These are phyloP conservation scores for Claviceps sp. DNA, from an alignment of 2,329 filamentous ascomycete genomes.

Conservation along the genomic window DNA sequence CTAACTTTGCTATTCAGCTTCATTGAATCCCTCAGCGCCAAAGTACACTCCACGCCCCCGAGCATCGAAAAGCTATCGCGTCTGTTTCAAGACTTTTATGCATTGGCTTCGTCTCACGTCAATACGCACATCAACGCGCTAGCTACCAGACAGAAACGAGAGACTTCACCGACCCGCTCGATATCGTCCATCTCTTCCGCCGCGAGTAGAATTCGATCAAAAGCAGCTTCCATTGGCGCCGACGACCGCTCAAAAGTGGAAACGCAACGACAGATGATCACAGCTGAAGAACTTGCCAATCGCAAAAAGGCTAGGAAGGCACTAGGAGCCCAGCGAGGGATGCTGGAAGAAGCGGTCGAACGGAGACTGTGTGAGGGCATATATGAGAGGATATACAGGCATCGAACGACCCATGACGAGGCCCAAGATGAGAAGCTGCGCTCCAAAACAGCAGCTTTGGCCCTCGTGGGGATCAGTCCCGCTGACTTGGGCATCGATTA, in stretches of 20 bases:
- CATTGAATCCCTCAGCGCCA: slow-evolving; percentile 77
- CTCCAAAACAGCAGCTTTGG: slow-evolving; percentile 82
- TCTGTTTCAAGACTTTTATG: slow-evolving; percentile 94
- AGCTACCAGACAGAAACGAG: slow-evolving; percentile 59
- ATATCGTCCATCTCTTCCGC: slow-evolving; percentile 42
- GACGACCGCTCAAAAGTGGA: slow-evolving; percentile 38
- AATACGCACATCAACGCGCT: slow-evolving; percentile 75
- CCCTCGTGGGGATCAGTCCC: slow-evolving; percentile 81
- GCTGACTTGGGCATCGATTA: slow-evolving; percentile 72
- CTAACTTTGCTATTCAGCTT: slow-evolving; percentile 43
- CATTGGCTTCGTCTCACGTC: slow-evolving; percentile 66
- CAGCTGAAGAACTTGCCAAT: slow-evolving; percentile 68
- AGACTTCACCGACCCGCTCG: slow-evolving; percentile 42
- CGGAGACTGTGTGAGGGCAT: slow-evolving; percentile 71
- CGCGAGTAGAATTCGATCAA: slow-evolving; percentile 41
- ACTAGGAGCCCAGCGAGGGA: slow-evolving; percentile 61
- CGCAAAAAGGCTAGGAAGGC: slow-evolving; percentile 65
- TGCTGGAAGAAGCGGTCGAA: slow-evolving; percentile 86
- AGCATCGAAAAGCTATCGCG: slow-evolving; percentile 68
- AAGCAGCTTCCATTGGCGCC: slow-evolving; percentile 39
- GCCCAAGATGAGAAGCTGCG: slow-evolving; percentile 88
- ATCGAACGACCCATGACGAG: slow-evolving; percentile 84
- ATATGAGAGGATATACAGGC: slow-evolving; percentile 81
- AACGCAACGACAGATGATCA: slow-evolving; percentile 72
- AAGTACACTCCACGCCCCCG: slow-evolving; percentile 72